Conservation (phyloP, 108 stramenopile genomes). For the Chaetoceros muelleri region DNA sequence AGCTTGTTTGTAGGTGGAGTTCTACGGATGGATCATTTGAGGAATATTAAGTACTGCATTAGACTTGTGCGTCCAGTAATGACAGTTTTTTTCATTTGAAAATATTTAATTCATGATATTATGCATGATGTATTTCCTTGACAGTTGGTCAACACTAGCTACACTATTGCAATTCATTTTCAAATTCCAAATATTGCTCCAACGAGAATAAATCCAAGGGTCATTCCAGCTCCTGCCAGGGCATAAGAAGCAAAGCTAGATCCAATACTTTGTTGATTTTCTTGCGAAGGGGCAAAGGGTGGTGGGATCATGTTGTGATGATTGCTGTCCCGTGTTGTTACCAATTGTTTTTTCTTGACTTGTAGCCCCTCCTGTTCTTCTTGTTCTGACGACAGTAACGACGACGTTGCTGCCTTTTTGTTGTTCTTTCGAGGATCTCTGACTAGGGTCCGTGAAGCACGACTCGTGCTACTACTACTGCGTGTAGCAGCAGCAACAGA, state of each 20-base stretch:
- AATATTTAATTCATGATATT: too few species aligned
- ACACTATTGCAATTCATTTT: too few species aligned
- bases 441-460: conserved; percentile 37
- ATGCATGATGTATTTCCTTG: too few species aligned
- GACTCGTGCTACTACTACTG: too few species aligned
- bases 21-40: conserved; percentile 50
- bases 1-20: conserved; percentile 72
- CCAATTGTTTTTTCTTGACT: conserved; percentile 4
- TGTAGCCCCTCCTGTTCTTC: conserved; percentile 9
- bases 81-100: too few species aligned
- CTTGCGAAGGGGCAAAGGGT: conserved; percentile 38
- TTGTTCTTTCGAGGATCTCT: conserved; percentile 41
- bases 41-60: conserved; percentile 21
- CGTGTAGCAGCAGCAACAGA: too few species aligned
- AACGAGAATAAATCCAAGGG: conserved; percentile 55
- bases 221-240: conserved; percentile 63
- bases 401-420: conserved; percentile 7
- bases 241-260: conserved; percentile 51
- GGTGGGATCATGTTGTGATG: conserved; percentile 11
- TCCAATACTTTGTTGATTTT: conserved; percentile 50
- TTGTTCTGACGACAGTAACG: not conserved
- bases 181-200: conserved; percentile 43
- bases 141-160: too few species aligned
- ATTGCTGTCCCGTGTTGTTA: conserved; percentile 3
- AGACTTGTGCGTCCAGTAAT: too few species aligned